phyloP scores from a whole-genome alignment of 805 yeast species.

The Saccharomycopsis sp. region DNA sequence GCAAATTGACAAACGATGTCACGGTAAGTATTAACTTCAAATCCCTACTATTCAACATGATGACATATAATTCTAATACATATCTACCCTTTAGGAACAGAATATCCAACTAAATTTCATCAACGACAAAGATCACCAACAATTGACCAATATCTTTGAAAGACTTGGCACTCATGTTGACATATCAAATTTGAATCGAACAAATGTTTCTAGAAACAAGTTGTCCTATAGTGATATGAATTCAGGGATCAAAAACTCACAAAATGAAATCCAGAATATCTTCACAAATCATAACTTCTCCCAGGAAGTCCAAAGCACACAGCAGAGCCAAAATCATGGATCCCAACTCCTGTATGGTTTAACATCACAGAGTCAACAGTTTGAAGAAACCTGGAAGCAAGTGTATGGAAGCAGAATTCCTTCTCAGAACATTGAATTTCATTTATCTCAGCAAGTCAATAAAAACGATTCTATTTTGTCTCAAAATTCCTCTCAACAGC shows the following conservation, averaged over 20 bases:
- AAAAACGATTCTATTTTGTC: neutral
- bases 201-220: neutral
- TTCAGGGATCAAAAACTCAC: neutral
- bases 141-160: neutral
- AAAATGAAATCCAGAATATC: too few species aligned
- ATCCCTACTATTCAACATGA: neutral
- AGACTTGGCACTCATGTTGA: neutral
- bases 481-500: too few species aligned
- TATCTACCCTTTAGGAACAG: neutral
- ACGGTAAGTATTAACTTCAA: neutral
- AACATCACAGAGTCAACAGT: neutral
- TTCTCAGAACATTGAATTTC: neutral
- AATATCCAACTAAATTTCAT: neutral
- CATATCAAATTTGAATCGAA: neutral
- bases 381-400: neutral
- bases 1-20: neutral
- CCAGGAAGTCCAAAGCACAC: neutral
- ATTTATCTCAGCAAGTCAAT: neutral
- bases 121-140: neutral
- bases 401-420: neutral
- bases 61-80: neutral
- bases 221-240: neutral
- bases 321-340: neutral
- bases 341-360: neutral
- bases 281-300: neutral